Base-by-base conservation (phyloP, 495 filamentous ascomycete species). In the Penicillium subrubescens region DNA sequence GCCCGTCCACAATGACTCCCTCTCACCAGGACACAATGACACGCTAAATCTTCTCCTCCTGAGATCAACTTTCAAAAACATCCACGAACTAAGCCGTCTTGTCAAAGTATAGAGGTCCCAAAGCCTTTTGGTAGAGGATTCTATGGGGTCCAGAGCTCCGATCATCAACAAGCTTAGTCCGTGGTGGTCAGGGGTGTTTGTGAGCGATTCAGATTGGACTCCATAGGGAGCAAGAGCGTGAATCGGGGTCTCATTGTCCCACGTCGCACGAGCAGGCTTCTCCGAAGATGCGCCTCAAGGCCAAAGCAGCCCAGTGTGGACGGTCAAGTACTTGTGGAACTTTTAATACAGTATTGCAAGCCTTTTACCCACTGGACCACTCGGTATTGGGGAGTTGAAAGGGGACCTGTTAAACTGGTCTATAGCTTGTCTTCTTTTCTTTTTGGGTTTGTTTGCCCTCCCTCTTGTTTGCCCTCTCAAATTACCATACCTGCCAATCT, bases 321-420 rank as follows among this genome's bases (percentile, higher is more conserved):
- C 14, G 48, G 25, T 12, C 14, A 31, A 31, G 48, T 52, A 52
- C 23, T 29, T 29, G 48, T 21, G 48, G 48, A 52, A 52, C 25
- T 52, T 52, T 52, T 31, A 10, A 52, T 29, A 52, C 17, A 52
- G 48, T 31, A 52, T 52, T 52, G 23, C 48, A 29, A 52, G 48
- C 29, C 48, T 10, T 8, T 31, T 31, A 29, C 23, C 25, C 25
- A 52, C 27, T 31, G 48, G 3, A 8, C 25, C 15, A 52, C 19
- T 15, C 7, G 48, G 48, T 31, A 52, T 52, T 52, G 48, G 23
- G 48, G 25, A 31, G 8, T 52, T 52, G 8, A 7, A 7, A 2
- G 12, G 25, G 5, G 1, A 52, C 5, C 10, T 25, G 1, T 52
- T 6, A n/a, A 8, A 17, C 12, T 52, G 27, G 27, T 5, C 4